A percentile compares a stretch with the other conserved stretches of the same genome.
phyloP scores from a whole-genome alignment of 2,329 filamentous ascomycete genomes.

The Colletotrichum aenigma region DNA sequence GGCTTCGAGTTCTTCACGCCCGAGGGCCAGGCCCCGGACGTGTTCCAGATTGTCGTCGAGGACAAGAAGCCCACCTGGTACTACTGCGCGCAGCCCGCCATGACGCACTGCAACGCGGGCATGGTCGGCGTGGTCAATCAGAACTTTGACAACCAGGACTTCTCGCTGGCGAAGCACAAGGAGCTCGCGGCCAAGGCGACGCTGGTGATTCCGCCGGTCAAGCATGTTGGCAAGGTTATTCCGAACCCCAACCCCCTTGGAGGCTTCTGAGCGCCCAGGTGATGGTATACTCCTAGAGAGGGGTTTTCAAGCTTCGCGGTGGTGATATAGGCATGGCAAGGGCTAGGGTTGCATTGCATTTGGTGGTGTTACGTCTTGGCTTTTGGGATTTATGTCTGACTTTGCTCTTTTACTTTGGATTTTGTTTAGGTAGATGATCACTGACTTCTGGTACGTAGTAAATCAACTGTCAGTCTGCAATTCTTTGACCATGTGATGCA shows the following conservation, averaged over 20 bases:
- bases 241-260: slow-evolving; percentile 45
- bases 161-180: slow-evolving; percentile 41
- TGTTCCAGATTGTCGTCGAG: slow-evolving; percentile 49
- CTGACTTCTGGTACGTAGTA: background rate
- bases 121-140: slow-evolving; percentile 58
- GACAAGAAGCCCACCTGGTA: slow-evolving; percentile 43
- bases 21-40: slow-evolving; percentile 38
- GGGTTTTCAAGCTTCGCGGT: background rate
- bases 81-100: slow-evolving; percentile 42
- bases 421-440: background rate
- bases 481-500: too few species aligned
- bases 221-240: slow-evolving; percentile 41
- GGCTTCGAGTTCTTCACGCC: slow-evolving; percentile 46
- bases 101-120: slow-evolving; percentile 50
- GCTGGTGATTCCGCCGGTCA: slow-evolving; percentile 29
- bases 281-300: background rate
- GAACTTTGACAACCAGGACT: slow-evolving; percentile 40
- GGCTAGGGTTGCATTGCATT: background rate
- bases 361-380: background rate
- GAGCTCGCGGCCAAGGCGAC: slow-evolving; percentile 35
- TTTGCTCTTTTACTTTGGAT: too few species aligned
- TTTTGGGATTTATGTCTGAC: fast-evolving
- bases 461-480: background rate
- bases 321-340: fast-evolving
- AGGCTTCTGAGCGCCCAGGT: slow-evolving; percentile 31